Percentiles rank a stretch among this genome's conserved stretches.
phyloP scores from a whole-genome alignment of 2,329 filamentous ascomycete genomes.

The Sclerotinia glacialis region DNA sequence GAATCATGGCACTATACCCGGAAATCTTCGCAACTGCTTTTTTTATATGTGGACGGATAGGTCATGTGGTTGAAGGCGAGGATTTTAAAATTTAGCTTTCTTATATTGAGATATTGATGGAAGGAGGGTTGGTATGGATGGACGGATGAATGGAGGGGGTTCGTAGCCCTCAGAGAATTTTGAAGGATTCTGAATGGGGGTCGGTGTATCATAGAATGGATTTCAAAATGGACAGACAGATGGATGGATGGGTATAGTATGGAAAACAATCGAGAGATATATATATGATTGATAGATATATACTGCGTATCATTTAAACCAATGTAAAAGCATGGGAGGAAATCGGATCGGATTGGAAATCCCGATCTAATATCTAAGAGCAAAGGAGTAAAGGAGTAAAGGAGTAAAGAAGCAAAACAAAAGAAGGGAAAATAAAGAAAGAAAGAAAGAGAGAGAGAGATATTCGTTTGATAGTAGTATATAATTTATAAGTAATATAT shows the following conservation, averaged over 20 bases:
- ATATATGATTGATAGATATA: background rate
- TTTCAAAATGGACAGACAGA: too few relatives aligned
- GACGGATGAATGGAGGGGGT: background rate
- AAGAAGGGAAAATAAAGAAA: too few relatives aligned
- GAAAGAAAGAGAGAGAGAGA: too few relatives aligned
- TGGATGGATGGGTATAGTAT: background rate
- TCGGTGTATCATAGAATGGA: background rate
- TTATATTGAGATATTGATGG: background rate
- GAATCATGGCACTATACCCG: constrained; percentile 23
- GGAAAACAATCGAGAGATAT: background rate
- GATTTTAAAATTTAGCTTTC: background rate
- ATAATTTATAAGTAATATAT: too few relatives aligned
- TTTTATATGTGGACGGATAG: background rate
- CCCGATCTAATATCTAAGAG: too few relatives aligned
- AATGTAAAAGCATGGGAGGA: too few relatives aligned
- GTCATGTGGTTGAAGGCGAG: background rate
- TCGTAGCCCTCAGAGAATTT: background rate
- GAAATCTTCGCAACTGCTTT: constrained; percentile 7
- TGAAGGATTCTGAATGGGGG: background rate
- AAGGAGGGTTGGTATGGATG: background rate
- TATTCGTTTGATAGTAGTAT: too few relatives aligned
- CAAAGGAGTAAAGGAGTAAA: too few relatives aligned
- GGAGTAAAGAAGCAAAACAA: too few relatives aligned
- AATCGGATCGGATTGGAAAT: too few relatives aligned
- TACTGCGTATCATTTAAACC: background rate